Base-by-base conservation (phyloP, 176 grass and related monocot genomes). In the Eragrostis nindensis region DNA sequence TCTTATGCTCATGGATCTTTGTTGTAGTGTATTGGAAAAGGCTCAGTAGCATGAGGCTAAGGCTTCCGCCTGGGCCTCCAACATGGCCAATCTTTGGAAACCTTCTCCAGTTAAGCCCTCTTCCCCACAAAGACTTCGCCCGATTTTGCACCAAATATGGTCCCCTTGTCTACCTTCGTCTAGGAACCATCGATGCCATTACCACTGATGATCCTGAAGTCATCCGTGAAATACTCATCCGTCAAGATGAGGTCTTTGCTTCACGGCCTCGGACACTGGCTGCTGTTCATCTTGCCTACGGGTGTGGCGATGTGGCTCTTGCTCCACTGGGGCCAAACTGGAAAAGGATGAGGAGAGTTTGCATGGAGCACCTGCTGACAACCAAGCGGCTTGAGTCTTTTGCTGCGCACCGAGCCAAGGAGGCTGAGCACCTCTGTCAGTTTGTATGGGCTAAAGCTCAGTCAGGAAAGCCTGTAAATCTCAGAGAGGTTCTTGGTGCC, bases 71-170 rank as follows among this genome's bases (percentile, higher is more conserved):
- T 44, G 95, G 95, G 50, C 95, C 95, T 65, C 75, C 71, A 36
- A 83, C 73, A 52, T 98, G 90, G 88, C 95, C 95, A 14, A 66
- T 95, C 80, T 78, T 98, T 43, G 92, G 95, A 2, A 95, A 95
- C 43, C 90, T 98, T 61, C 85, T 93, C 79, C 95, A 93, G 16
- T 39, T 95, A 70, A 89, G 95, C 11, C 77, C 74, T 11, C 92
- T 94, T 68, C 95, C 95, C 53, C 95, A 98, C 85, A 98, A 85
- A 77, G 88, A 95, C 75, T 92, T 98, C 0, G 95, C 92, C 44
- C 79, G 80, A 44, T 94, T 98, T 42, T 98, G 83, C 74, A 75
- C 81, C 53, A 81, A 83, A 29, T 89, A 95, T 50, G 95, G 92
- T 3, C 92, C 92, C 13, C 75, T 98, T 52, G 95, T 98, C 55